Percentiles rank a stretch among this genome's conserved stretches.
Evolutionary conservation across 768 basidiomycete species (phyloP).

Genomic region (Rhodotorula kratochvilovae): DNA sequence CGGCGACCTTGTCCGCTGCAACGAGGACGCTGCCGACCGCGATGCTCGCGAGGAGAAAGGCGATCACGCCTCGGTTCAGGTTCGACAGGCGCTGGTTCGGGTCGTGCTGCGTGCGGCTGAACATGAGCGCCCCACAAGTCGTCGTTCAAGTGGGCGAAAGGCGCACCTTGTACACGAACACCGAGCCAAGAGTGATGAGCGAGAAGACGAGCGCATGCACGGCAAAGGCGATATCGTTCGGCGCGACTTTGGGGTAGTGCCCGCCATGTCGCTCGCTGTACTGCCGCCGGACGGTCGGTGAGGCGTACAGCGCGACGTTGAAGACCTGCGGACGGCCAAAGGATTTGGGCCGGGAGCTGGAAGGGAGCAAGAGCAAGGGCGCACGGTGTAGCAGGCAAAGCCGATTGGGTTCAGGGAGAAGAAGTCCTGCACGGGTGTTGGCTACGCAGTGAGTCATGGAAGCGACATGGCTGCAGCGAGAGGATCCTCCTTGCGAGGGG

Average conservation of each 20-base stretch:
- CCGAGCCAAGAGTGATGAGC: conserved; percentile 46
- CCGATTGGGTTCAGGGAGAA: conserved; percentile 50
- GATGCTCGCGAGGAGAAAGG: conserved; percentile 36
- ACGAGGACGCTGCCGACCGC: conserved; percentile 40
- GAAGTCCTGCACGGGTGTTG: conserved; percentile 47
- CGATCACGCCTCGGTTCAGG: conserved; percentile 41
- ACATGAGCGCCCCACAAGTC: not conserved
- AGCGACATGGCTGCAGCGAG: too few relatives aligned
- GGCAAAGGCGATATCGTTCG: conserved; percentile 51
- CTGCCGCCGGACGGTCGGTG: conserved; percentile 45
- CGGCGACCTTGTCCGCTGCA: conserved; percentile 26
- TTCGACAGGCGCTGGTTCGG: conserved; percentile 17
- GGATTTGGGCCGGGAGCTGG: too few relatives aligned
- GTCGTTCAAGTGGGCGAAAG: not conserved
- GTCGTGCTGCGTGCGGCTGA: conserved; percentile 19
- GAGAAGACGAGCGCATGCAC: conserved; percentile 47
- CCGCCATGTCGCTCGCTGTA: conserved; percentile 49
- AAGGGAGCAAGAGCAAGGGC: not conserved
- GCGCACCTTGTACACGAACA: conserved; percentile 45
- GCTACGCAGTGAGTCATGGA: too few relatives aligned
- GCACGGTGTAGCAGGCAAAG: conserved; percentile 44
- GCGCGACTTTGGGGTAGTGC: conserved; percentile 46
- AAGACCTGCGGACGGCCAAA: conserved; percentile 40
- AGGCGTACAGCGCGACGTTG: conserved; percentile 46
- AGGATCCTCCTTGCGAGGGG: too few relatives aligned